A percentile compares a stretch with the other conserved stretches of the same genome.
Evolutionary conservation across 768 basidiomycete genomes (phyloP).

Genomic region (Phanerochaete sordida): DNA sequence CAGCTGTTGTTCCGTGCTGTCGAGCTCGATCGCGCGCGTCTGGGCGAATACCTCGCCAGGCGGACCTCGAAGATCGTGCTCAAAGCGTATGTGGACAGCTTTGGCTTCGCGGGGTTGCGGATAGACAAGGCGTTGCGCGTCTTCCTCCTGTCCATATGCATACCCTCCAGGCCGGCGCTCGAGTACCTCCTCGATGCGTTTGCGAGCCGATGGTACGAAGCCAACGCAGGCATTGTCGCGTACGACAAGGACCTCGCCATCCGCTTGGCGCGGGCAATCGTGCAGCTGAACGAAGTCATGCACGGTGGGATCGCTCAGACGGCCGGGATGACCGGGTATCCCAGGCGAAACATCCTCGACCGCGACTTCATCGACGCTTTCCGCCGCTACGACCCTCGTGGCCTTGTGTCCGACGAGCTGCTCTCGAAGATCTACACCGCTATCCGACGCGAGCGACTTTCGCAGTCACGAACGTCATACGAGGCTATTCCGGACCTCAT

Average conservation of each 20-base stretch:
- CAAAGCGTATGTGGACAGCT: conserved; percentile 82
- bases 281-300: conserved; percentile 85
- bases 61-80: conserved; percentile 72
- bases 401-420: conserved; percentile 68
- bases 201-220: conserved; percentile 86
- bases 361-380: conserved; percentile 86
- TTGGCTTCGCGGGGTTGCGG: conserved; percentile 78
- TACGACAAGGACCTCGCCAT: conserved; percentile 81
- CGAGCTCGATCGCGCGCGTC: conserved; percentile 76
- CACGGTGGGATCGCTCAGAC: conserved; percentile 71
- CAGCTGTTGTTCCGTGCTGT: conserved; percentile 76
- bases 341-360: conserved; percentile 56
- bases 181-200: conserved; percentile 83
- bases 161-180: conserved; percentile 49
- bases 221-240: conserved; percentile 72
- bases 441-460: conserved; percentile 66
- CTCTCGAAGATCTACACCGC: conserved; percentile 79
- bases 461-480: conserved; percentile 56
- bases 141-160: conserved; percentile 79
- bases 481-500: conserved; percentile 32
- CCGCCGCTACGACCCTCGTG: conserved; percentile 68
- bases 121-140: conserved; percentile 88
- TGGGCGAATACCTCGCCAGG: conserved; percentile 82
- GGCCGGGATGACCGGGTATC: conserved; percentile 50
- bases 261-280: conserved; percentile 74